Evolutionary conservation across 2,329 filamentous ascomycete genomes (phyloP), one percentile per base, ranked within the genome.

Genomic region (Xylaria sp.): DNA sequence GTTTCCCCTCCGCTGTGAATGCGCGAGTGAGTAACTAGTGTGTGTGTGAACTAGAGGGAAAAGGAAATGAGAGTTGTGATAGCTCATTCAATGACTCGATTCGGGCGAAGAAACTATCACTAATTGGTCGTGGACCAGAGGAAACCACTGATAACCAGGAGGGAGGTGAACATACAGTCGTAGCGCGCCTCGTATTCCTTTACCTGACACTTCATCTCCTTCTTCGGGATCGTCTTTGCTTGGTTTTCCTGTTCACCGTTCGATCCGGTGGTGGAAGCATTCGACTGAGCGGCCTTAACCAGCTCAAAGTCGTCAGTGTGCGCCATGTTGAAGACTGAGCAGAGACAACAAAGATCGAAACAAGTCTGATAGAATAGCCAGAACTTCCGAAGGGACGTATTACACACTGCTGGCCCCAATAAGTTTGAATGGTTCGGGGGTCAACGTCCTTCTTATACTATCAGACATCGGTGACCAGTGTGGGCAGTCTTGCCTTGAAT

Each of bases 101-200:
- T n/a, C n/a, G 9, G 29, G 8, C 9, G 8, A 34, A 34, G 29
- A 13, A 13, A 3, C 29, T 34, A 7, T 34, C 29, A 34, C 11
- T 3, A 34, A 13, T 13, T 34, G 5, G 29, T 13, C 29, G 9
- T 11, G 29, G 11, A 34, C 29, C 11, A 13, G 9, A 34, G 16
- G 8, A 13, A 13, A 34, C n/a, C n/a, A 34, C 16, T 13, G 3
- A 13, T 7, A 34, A 34, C 9, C 4, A 34, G 29, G 29, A 34
- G 5, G 11, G 5, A 34, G 16, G 29, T 34, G 3, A 11, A 34
- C 29, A 34, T 34, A 34, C 29, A 17, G 41, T 54, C 47, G 16
- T 39, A 54, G 21, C 46, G 52, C 4, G 52, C 52, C 26, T 50
- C 52, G 37, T 54, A 54, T 39, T 54, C 46, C 40, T 54, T 54